Evolutionary conservation across 2,329 filamentous ascomycete genomes (phyloP).

Genomic region (Didymella sp.): DNA sequence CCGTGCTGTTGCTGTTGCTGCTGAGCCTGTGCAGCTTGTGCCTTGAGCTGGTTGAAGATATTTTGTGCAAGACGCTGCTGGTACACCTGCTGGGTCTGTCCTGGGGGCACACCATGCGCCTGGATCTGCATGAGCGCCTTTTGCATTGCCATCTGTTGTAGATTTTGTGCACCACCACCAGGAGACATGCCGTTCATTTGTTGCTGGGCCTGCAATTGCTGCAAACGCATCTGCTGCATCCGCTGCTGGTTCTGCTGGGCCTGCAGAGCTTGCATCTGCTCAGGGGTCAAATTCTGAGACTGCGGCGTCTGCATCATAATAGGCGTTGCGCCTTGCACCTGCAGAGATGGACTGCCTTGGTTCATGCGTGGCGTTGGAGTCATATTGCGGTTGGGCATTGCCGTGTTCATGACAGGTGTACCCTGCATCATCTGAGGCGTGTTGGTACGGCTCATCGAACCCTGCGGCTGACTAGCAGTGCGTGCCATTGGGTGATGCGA

Average conservation of each 20-base stretch:
- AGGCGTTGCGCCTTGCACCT: slow-evolving; percentile 46
- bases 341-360: slow-evolving; percentile 45
- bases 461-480: slow-evolving; percentile 48
- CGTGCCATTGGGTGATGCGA: slow-evolving; percentile 50
- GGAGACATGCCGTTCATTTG: slow-evolving; percentile 27
- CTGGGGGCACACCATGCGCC: slow-evolving; percentile 41
- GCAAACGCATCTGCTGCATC: slow-evolving; percentile 23
- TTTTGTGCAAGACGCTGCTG: slow-evolving; percentile 36
- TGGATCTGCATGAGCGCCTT: slow-evolving; percentile 44
- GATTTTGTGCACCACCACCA: slow-evolving; percentile 27
- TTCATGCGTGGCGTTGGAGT: slow-evolving; percentile 51
- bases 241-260: slow-evolving; percentile 38
- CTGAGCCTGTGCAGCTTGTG: slow-evolving; percentile 32
- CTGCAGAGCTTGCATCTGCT: slow-evolving; percentile 43
- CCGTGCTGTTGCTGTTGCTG: slow-evolving; percentile 36
- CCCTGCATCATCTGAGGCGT: slow-evolving; percentile 50
- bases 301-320: slow-evolving; percentile 49
- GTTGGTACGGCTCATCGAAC: slow-evolving; percentile 46
- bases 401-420: slow-evolving; percentile 49
- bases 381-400: slow-evolving; percentile 49
- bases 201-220: slow-evolving; percentile 18
- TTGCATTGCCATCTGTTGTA: slow-evolving; percentile 43
- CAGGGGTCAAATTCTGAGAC: slow-evolving; percentile 44
- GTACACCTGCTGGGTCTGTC: slow-evolving; percentile 37
- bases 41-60: slow-evolving; percentile 32